Base-by-base conservation (phyloP, 495 filamentous ascomycete species). In the Aspergillus taichungensis region DNA sequence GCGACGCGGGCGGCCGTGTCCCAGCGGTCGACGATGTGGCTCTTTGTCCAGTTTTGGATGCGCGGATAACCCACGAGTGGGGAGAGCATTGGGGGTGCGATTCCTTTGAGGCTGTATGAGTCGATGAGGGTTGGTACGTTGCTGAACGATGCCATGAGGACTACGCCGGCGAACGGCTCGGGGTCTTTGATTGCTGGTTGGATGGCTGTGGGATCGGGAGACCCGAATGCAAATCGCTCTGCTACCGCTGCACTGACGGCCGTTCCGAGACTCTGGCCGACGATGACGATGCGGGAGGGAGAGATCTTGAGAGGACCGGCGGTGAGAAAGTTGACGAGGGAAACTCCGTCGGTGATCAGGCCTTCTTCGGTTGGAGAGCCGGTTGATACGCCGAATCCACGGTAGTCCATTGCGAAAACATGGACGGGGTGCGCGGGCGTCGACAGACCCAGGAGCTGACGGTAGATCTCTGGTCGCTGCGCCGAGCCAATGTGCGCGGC, bases 201-300 rank as follows among this genome's bases (percentile, higher is more conserved):
- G 9, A 57, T 50, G 43, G 55, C 54, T 34, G 52, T 50, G n/a
- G 54, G 46, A 55, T 67, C 52, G 0, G 62, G 41, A 6, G 64
- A 67, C 59, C 69, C 69, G 45, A 70, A 71, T 2, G 72, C 66
- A 49, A 85, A 90, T 31, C 77, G 72, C 51, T 92, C 83, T 0
- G 78, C 79, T 1, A 85, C 78, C 13, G 74, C 90, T 13, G 79
- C 65, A 10, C 80, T 78, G 2, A 96, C 85, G 1, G 86, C 91
- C 7, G 92, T 94, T 27, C 92, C 92, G 3, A 98, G 79, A 48
- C 82, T 88, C 45, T 95, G 90, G 36, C 90, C 91, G n/a, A 90
- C 60, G 34, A 96, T 69, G 8, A 87, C 77, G 37, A 96, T 94
- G 9, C 78, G 75, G 11, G 76, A 69, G 0, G 90, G 64, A 0